Percentiles rank a stretch among this genome's conserved stretches.
phyloP scores from a whole-genome alignment of 495 filamentous ascomycete species.

The Xylaria palmicola region DNA sequence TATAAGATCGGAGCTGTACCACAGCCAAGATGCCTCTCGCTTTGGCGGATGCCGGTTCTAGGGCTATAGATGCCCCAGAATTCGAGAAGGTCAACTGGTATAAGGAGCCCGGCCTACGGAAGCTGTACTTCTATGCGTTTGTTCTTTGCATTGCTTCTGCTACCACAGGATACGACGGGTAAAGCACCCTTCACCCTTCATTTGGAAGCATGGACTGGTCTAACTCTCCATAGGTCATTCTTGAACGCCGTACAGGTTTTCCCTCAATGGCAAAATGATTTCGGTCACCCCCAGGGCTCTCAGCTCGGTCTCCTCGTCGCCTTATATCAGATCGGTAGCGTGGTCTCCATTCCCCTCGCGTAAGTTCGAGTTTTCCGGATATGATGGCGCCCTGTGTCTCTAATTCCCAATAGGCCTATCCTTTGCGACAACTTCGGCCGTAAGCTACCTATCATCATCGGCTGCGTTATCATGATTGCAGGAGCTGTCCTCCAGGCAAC shows the following conservation, averaged over 20 bases:
- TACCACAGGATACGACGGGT: slow-evolving; percentile 68
- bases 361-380: slow-evolving; percentile 30
- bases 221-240: slow-evolving; percentile 44
- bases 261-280: slow-evolving; percentile 49
- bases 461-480: slow-evolving; percentile 64
- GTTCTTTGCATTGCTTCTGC: slow-evolving; percentile 62
- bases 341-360: slow-evolving; percentile 64
- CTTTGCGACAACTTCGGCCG: slow-evolving; percentile 63
- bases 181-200: too few relatives aligned
- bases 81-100: slow-evolving; percentile 61
- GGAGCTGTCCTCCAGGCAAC: slow-evolving; percentile 57
- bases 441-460: slow-evolving; percentile 59
- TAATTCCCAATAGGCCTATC: slow-evolving; percentile 47
- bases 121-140: slow-evolving; percentile 58
- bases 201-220: too few relatives aligned
- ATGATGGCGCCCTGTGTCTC: slow-evolving; percentile 4
- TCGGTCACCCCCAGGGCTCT: slow-evolving; percentile 50
- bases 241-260: slow-evolving; percentile 57
- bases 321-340: slow-evolving; percentile 67
- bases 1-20: neutral
- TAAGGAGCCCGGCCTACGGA: slow-evolving; percentile 58
- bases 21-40: slow-evolving; percentile 15
- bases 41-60: slow-evolving; percentile 21
- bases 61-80: slow-evolving; percentile 52
- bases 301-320: slow-evolving; percentile 63